These are phyloP conservation scores for Rhynchosporium agropyri DNA, from an alignment of 2,329 filamentous ascomycete species.

Conservation along the genomic window DNA sequence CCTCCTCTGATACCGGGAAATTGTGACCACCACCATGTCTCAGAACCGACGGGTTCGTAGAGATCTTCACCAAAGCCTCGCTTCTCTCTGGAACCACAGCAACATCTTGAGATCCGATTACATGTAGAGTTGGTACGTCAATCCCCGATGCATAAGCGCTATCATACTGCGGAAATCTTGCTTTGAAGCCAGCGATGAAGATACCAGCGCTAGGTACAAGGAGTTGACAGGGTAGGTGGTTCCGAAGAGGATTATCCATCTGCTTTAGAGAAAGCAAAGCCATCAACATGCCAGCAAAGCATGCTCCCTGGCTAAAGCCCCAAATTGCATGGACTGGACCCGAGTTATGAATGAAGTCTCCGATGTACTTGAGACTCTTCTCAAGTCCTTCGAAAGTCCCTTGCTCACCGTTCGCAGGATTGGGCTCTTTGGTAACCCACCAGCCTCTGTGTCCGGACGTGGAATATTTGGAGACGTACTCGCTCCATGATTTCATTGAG, in stretches of 20 bases:
- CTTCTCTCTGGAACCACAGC: slow-evolving; percentile 24
- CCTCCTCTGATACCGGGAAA: slow-evolving; percentile 22
- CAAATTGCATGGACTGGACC: slow-evolving; percentile 26
- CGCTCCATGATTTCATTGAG: slow-evolving; percentile 19
- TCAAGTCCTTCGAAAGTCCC: slow-evolving; percentile 24
- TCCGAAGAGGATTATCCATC: slow-evolving; percentile 20
- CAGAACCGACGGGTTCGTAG: slow-evolving; percentile 17
- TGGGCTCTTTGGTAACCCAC: slow-evolving; percentile 28
- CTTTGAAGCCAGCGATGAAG: slow-evolving; percentile 28
- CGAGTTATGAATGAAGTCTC: slow-evolving; percentile 19
- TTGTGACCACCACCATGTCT: slow-evolving; percentile 26
- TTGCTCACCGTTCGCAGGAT: slow-evolving; percentile 16
- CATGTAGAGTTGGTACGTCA: slow-evolving; percentile 24
- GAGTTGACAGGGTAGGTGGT: slow-evolving; percentile 15
- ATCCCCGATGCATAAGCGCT: slow-evolving; percentile 24
- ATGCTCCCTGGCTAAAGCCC: slow-evolving; percentile 29
- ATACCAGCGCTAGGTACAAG: slow-evolving; percentile 20
- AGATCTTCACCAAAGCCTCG: slow-evolving; percentile 21
- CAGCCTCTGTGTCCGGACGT: slow-evolving; percentile 27
- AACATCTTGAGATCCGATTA: slow-evolving; percentile 25
- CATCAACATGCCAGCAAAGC: slow-evolving; percentile 28
- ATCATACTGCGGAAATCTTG: slow-evolving; percentile 27
- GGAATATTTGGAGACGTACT: slow-evolving; percentile 25
- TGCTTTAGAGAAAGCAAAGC: slow-evolving; percentile 23
- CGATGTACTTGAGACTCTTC: slow-evolving; percentile 24